Conservation (phyloP, 2,329 filamentous ascomycete genomes). For the Triangularia verruculosa region DNA sequence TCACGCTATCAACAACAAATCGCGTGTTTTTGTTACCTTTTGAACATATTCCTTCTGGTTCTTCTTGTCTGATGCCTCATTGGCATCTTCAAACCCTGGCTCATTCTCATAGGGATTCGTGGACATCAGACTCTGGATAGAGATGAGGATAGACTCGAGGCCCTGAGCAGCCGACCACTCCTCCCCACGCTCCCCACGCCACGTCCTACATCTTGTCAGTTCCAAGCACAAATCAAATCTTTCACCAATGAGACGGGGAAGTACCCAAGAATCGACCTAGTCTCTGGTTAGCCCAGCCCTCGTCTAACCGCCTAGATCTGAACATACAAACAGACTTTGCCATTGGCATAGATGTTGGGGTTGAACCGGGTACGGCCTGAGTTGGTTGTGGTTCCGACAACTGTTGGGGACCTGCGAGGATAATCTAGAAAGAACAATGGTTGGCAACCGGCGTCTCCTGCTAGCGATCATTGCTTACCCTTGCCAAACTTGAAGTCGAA, state of each 20-base stretch:
- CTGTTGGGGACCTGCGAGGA: slow-evolving; percentile 62
- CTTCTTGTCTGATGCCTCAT: slow-evolving; percentile 65
- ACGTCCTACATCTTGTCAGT: slow-evolving; percentile 64
- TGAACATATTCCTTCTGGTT: slow-evolving; percentile 72
- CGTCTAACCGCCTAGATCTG: slow-evolving; percentile 19
- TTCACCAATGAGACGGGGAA: slow-evolving; percentile 22
- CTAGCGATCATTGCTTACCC: slow-evolving; percentile 46
- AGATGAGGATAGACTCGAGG: slow-evolving; percentile 88
- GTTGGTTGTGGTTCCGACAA: slow-evolving; percentile 79
- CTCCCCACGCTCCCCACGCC: slow-evolving; percentile 85
- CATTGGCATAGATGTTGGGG: slow-evolving; percentile 89
- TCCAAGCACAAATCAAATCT: slow-evolving; percentile 14
- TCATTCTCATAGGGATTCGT: slow-evolving; percentile 94
- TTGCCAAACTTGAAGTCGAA: slow-evolving; percentile 74
- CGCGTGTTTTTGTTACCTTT: slow-evolving; percentile 58
- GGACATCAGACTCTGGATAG: slow-evolving; percentile 95
- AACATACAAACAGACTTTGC: slow-evolving; percentile 87
- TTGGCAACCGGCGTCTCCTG: neutral
- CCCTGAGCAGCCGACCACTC: slow-evolving; percentile 97
- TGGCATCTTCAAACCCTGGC: slow-evolving; percentile 82
- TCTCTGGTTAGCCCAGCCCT: neutral
- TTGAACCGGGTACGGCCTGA: slow-evolving; percentile 87
- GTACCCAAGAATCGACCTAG: slow-evolving; percentile 84
- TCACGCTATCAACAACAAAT: neutral
- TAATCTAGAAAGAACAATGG: slow-evolving; percentile 61